A percentile compares a stretch with the other conserved stretches of the same genome.
phyloP scores from a whole-genome alignment of 2,329 filamentous ascomycete species.

The Trichoderma aggressivum region DNA sequence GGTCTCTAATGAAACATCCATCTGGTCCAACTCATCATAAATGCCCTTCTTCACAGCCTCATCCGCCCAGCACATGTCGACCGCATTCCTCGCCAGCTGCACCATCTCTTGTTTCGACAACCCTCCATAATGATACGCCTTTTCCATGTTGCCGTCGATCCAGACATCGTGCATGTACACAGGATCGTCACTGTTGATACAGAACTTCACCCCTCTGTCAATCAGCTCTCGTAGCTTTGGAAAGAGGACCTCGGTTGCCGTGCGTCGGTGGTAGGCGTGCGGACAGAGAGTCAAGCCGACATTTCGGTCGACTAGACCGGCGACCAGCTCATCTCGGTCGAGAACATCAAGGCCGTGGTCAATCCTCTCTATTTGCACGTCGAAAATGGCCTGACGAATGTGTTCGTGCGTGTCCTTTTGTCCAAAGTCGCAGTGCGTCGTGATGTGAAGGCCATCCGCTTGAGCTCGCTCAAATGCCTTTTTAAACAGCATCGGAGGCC shows the following conservation, averaged over 20 bases:
- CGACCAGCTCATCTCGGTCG: slow-evolving; percentile 55
- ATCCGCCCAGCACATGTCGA: slow-evolving; percentile 46
- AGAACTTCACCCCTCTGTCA: slow-evolving; percentile 62
- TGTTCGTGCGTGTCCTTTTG: slow-evolving; percentile 46
- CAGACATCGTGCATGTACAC: slow-evolving; percentile 63
- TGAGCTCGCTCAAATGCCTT: slow-evolving; percentile 36
- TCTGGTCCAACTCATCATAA: slow-evolving; percentile 26
- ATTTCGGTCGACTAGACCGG: slow-evolving; percentile 51
- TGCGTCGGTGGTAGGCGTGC: slow-evolving; percentile 23
- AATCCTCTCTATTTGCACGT: slow-evolving; percentile 60
- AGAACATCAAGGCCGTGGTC: slow-evolving; percentile 68
- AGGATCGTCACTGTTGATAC: slow-evolving; percentile 71
- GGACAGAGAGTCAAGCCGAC: slow-evolving; percentile 68
- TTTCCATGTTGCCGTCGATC: slow-evolving; percentile 45
- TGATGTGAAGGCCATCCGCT: slow-evolving; percentile 42
- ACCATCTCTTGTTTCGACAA: slow-evolving; percentile 43
- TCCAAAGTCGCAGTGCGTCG: slow-evolving; percentile 50
- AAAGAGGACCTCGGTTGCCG: slow-evolving; percentile 46
- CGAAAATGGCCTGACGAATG: slow-evolving; percentile 59
- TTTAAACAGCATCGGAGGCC: slow-evolving; percentile 45
- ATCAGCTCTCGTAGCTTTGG: slow-evolving; percentile 55
- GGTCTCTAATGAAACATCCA: slow-evolving; percentile 11
- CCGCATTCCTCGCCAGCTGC: slow-evolving; percentile 39
- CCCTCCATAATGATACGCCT: slow-evolving; percentile 39
- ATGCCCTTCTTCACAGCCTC: slow-evolving; percentile 34